phyloP scores from a whole-genome alignment of 2,329 filamentous ascomycete species.

The Aspergillus bombycis region DNA sequence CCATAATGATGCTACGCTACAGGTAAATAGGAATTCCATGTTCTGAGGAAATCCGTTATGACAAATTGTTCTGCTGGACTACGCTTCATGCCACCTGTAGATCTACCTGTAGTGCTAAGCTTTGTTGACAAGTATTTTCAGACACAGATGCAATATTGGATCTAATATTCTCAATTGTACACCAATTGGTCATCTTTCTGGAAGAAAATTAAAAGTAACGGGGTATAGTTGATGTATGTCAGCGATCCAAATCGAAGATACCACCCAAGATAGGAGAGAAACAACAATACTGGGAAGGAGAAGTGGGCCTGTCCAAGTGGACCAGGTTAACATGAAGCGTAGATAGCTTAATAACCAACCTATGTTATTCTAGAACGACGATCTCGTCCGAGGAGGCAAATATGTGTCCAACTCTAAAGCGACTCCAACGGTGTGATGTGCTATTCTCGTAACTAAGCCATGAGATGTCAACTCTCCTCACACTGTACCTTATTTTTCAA shows the following conservation, averaged over 20 bases:
- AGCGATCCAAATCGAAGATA: neutral
- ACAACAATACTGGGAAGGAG: neutral
- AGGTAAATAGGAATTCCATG: slow-evolving; percentile 16
- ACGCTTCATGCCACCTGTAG: neutral
- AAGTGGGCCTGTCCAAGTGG: neutral
- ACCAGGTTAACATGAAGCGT: neutral
- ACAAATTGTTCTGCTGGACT: too few species aligned
- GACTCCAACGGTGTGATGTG: too few species aligned
- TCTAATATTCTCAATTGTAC: neutral
- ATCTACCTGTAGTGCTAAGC: neutral
- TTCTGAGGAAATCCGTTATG: neutral
- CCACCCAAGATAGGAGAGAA: neutral
- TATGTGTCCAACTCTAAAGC: too few species aligned
- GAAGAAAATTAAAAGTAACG: neutral
- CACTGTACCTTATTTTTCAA: neutral
- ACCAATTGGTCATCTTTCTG: neutral
- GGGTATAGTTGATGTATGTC: neutral
- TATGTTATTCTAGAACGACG: neutral
- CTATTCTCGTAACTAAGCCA: too few species aligned
- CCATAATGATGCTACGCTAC: slow-evolving; percentile 17
- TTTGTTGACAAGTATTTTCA: neutral
- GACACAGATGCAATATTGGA: neutral
- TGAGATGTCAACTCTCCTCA: neutral
- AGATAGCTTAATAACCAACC: neutral
- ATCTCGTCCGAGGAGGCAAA: neutral